Conservation (phyloP, 2,329 filamentous ascomycete species). For the Penicillium freii region DNA sequence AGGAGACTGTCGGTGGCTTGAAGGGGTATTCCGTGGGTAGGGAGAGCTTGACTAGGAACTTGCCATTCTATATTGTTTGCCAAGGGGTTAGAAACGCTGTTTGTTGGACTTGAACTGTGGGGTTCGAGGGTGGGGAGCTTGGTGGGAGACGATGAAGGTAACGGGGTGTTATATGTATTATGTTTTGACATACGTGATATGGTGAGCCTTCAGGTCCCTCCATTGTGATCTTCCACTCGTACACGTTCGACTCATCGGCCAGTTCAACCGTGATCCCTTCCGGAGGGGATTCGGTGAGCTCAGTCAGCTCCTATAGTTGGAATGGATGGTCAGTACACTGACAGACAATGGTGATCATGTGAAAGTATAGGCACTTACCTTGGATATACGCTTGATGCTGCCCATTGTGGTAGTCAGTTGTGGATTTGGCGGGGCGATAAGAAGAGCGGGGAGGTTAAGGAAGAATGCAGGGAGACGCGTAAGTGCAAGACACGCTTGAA, state of each 20-base stretch:
- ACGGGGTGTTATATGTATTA: not conserved
- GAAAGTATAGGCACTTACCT: conserved; percentile 30
- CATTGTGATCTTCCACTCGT: conserved; percentile 67
- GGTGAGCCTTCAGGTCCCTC: conserved; percentile 64
- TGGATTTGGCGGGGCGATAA: conserved; percentile 14
- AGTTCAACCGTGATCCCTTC: conserved; percentile 57
- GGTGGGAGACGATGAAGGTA: not conserved
- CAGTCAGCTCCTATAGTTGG: conserved; percentile 56
- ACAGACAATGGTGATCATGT: not conserved
- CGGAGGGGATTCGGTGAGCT: conserved; percentile 56
- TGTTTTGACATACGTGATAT: conserved; percentile 56
- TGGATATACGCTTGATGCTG: conserved; percentile 50
- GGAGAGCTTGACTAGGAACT: conserved; percentile 68
- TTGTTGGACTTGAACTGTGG: not conserved
- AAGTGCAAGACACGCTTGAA: not conserved
- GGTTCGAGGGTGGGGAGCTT: not conserved
- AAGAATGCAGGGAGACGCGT: conserved; percentile 1
- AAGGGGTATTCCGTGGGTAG: conserved; percentile 85
- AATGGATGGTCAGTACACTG: not conserved
- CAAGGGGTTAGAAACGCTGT: conserved; percentile 5
- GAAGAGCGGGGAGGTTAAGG: conserved; percentile 13
- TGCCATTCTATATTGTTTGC: conserved; percentile 56
- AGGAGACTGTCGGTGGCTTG: conserved; percentile 76
- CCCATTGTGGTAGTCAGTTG: conserved; percentile 32
- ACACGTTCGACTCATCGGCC: conserved; percentile 62